Base-by-base conservation (phyloP, 2,329 filamentous ascomycete genomes). In the Geosmithia putterillii region DNA sequence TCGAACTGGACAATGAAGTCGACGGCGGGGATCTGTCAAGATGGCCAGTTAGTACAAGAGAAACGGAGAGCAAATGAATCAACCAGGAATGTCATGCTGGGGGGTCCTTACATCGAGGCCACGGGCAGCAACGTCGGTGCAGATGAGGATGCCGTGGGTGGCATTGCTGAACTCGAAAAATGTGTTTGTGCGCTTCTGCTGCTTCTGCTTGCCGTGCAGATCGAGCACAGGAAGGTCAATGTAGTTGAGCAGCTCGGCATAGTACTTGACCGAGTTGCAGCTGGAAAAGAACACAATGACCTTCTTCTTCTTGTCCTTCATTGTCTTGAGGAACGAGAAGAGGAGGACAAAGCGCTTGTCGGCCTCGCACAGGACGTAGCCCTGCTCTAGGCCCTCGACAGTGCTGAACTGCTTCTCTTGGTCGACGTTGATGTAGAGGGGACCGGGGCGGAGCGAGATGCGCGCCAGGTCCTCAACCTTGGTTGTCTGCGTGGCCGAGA, bases 1-100 rank as follows among this genome's bases (percentile, higher is more conserved):
- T 95, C 92, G 56, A 94, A 95, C 63, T 96, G 89, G 48, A 95
- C 80, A 52, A 95, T 94, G 81, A 86, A 96, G 67, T 96, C 90
- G 38, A 96, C 90, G 19, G 86, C 82, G 0, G 90, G 90, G 50
- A 96, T 95, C 75, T 82, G 47, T 40, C 36, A 39, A n/a, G 12
- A 40, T 37, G 21, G 10, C n/a, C 21, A 9, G 18, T 37, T n/a
- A 18, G n/a, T 2, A 17, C 15, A n/a, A 22, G 20, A 43, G 17
- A 20, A 14, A 35, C 20, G 28, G 17, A 28, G 40, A 40, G 22
- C n/a, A 17, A 8, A 20, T 32, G 12, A 34, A 44, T 18, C 10
- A 32, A 17, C 10, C 12, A 4, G 19, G 14, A 42, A 17, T 20
- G 19, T n/a, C n/a, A n/a, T n/a, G n/a, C n/a, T n/a, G 38, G n/a